These are phyloP conservation scores for Leptographium procerum DNA, from an alignment of 2,329 filamentous ascomycete genomes.

Conservation along the genomic window DNA sequence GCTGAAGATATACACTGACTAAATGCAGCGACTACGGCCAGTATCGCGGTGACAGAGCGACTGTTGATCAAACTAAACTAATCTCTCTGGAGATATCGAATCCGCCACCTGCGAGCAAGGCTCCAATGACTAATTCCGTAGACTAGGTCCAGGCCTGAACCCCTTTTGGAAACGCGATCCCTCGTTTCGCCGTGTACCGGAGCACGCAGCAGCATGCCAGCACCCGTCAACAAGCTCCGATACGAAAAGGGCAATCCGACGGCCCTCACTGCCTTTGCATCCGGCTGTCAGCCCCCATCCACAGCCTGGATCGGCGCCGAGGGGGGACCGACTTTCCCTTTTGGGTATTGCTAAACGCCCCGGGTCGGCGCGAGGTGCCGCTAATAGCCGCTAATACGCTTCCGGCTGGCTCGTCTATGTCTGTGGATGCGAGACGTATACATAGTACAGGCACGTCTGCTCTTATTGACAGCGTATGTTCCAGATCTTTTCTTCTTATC, in stretches of 20 bases:
- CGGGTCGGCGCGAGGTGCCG: not conserved
- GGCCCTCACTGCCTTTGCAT: no score
- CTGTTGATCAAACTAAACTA: no score
- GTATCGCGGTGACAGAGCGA: no score
- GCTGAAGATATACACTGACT: not conserved
- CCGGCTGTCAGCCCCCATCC: no score
- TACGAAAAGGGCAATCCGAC: not conserved
- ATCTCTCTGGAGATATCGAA: no score
- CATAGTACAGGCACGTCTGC: not conserved
- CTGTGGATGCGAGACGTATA: not conserved
- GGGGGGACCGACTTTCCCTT: conserved; percentile 1
- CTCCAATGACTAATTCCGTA: no score
- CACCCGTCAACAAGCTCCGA: no score
- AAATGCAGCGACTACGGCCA: not conserved
- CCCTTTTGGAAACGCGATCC: not conserved
- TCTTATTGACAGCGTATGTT: not conserved
- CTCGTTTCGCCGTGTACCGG: not conserved
- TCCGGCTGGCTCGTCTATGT: not conserved
- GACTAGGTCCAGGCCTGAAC: no score
- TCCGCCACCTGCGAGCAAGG: no score
- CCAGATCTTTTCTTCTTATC: not conserved
- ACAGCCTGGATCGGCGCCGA: not conserved
- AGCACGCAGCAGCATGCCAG: no score
- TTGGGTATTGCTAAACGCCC: conserved; percentile 1
- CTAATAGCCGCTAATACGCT: not conserved